A percentile compares a stretch with the other conserved stretches of the same genome.
phyloP scores from a whole-genome alignment of 257 asterid species.

The Ehretia macrophylla region DNA sequence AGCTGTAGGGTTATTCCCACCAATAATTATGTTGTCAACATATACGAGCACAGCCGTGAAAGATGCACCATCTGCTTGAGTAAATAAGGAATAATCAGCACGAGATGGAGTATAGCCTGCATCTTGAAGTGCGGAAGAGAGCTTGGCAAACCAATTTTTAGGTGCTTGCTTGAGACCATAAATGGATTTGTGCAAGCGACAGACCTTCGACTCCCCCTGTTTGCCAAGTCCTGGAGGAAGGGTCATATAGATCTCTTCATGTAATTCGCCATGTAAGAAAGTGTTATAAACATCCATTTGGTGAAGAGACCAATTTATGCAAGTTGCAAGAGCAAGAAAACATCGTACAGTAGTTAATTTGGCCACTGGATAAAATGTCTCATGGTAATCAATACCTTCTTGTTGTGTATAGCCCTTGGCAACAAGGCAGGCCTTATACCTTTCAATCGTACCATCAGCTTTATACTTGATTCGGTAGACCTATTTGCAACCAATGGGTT shows the following conservation, averaged over 20 bases:
- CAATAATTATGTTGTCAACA: no score
- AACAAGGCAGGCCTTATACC: neutral
- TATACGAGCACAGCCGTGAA: no score
- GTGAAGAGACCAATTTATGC: neutral
- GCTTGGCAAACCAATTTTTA: no score
- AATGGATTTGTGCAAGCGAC: no score
- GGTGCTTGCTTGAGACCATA: no score
- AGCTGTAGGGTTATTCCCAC: no score
- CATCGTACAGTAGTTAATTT: neutral
- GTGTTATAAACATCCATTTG: neutral
- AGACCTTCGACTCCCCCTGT: conserved; percentile 2
- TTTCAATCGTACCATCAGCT: neutral
- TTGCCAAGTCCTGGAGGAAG: conserved; percentile 5
- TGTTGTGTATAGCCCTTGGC: conserved; percentile 6
- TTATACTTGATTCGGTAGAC: neutral
- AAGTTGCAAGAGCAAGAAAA: neutral
- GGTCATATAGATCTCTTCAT: conserved; percentile 9
- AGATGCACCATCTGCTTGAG: no score
- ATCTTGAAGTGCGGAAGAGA: no score
- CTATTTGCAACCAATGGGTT: neutral
- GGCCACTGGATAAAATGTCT: conserved; percentile 6
- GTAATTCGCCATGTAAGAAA: neutral
- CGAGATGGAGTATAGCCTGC: no score
- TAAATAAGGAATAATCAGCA: no score
- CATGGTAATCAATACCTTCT: neutral